Base-by-base conservation (phyloP, 2,329 filamentous ascomycete genomes). In the Microdochium paspali region DNA sequence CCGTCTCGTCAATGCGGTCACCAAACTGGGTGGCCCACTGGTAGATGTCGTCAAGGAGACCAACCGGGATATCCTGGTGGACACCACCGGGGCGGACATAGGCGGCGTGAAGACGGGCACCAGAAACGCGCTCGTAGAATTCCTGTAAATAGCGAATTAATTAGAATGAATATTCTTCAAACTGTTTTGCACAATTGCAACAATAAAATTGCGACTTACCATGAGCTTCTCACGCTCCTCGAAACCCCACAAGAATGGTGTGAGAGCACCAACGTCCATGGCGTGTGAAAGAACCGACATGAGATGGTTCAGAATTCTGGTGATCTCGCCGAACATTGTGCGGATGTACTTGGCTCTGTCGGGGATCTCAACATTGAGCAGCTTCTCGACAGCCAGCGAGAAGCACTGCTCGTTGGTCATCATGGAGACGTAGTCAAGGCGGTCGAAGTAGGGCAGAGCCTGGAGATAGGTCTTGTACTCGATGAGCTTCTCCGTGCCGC, bases 381-480 rank as follows among this genome's bases (percentile, higher is more conserved):
- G 79, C 78, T 98, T 98, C 79, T 98, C 93, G 48, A 97, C 91
- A 20, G 90, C 93, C 56, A 98, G 79, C 31, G 90, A 82, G 70
- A 89, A 98, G 65, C 90, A 95, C 72, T 98, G 93, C 77, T 98
- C 93, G 70, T 98, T 98, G 62, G 93, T 98, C 93, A 98, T 98
- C 94, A 98, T 98, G 61, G 90, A 96, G 58, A 96, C 90, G 69
- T 98, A 98, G 71, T 98, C 93, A 67, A 98, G 78, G 59, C 93
- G 89, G 72, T 98, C 93, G 66, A 98, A 98, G 76, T 98, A 98
- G 48, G 93, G 93, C 64, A 98, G 76, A 49, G 93, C 93, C 76
- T 98, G 93, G 63, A 97, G 80, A 66, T 98, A 98, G 59, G 91
- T 95, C 79, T 95, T 96, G 80, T 98, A 98, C 77, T 98, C 93